These are phyloP conservation scores for Atractiella rhizophila DNA, from an alignment of 768 basidiomycete species.

Conservation along the genomic window DNA sequence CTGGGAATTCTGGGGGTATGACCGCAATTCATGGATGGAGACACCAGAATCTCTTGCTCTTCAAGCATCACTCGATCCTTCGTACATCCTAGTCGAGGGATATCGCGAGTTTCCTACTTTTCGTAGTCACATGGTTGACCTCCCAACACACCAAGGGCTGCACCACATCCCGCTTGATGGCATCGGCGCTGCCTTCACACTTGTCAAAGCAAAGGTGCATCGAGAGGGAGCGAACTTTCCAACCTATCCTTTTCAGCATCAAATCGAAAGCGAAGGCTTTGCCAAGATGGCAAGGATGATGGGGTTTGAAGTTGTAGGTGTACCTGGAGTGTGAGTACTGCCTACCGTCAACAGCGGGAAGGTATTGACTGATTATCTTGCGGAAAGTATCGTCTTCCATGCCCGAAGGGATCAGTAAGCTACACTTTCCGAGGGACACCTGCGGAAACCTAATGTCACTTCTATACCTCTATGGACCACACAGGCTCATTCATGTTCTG, in stretches of 20 bases:
- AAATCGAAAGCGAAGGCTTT: conserved; percentile 7
- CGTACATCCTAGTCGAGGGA: conserved; percentile 5
- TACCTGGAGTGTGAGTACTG: conserved; percentile 3
- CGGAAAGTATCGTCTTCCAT: no score
- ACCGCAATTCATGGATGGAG: background rate
- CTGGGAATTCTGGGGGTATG: conserved; percentile 8
- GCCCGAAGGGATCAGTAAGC: no score
- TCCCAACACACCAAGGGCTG: conserved; percentile 7
- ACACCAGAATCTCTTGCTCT: conserved; percentile 3
- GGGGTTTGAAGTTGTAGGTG: conserved; percentile 7
- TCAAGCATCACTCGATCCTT: conserved; percentile 1
- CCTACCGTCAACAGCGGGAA: no score
- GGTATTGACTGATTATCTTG: no score
- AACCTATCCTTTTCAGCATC: conserved; percentile 6
- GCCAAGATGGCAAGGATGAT: conserved; percentile 4
- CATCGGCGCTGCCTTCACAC: conserved; percentile 6
- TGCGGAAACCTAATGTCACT: no score
- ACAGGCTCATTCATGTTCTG: no score
- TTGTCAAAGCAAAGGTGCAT: conserved; percentile 9
- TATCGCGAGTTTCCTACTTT: conserved; percentile 5
- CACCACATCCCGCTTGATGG: conserved; percentile 8
- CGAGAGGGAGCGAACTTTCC: conserved; percentile 8
- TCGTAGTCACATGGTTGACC: conserved; percentile 6
- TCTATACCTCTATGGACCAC: no score
- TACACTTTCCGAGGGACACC: no score